Conservation (phyloP, 345 rosid species). For the Dipteronia sinensis region DNA sequence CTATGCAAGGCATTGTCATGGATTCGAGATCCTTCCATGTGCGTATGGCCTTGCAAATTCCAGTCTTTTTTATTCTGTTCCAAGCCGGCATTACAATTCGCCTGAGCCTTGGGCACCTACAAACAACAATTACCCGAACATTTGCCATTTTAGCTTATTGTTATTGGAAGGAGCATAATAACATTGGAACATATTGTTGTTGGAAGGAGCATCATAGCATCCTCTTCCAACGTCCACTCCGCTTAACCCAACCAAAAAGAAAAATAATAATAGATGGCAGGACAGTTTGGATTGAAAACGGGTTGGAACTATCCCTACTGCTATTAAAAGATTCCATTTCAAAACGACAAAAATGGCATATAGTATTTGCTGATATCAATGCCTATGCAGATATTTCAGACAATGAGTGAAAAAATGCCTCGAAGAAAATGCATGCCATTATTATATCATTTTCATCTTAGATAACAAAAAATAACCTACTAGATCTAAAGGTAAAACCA, state of each 20-base stretch:
- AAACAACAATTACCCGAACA: constrained; percentile 3
- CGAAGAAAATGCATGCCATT: background rate
- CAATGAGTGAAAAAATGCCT: background rate
- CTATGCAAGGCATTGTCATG: constrained; percentile 88
- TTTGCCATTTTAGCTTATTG: background rate
- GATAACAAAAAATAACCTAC: background rate
- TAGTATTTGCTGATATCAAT: background rate
- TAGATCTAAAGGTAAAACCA: background rate
- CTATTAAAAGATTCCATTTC: background rate
- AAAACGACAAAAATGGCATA: background rate
- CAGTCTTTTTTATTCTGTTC: constrained; percentile 76
- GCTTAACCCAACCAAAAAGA: background rate
- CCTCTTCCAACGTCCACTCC: constrained; percentile 2
- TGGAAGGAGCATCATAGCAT: background rate
- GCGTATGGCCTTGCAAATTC: constrained; percentile 70
- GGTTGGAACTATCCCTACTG: background rate
- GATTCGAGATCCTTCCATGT: constrained; percentile 82
- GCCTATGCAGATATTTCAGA: background rate
- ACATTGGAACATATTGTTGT: background rate
- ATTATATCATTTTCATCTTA: background rate
- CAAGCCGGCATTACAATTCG: constrained; percentile 83
- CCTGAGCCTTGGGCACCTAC: constrained; percentile 67
- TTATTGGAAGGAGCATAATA: background rate
- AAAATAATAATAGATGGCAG: background rate
- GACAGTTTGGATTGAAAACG: background rate